A percentile compares a stretch with the other conserved stretches of the same genome.
Evolutionary conservation across 441 rosid genomes (phyloP).

Genomic region (Brassica hybrid): DNA sequence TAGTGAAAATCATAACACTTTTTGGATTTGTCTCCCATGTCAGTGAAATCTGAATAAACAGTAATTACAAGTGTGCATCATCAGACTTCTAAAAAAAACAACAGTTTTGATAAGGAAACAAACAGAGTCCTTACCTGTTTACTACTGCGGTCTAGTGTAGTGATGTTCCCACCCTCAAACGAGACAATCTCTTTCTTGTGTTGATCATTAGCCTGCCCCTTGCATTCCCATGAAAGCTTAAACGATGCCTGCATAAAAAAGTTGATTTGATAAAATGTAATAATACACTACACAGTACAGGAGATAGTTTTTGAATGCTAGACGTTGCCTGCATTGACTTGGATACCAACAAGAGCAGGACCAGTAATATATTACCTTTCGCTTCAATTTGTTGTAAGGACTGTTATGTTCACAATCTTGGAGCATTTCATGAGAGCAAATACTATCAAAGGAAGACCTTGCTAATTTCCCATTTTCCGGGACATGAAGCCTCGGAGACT

Average conservation of each 20-base stretch:
- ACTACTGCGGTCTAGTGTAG: constrained; percentile 90
- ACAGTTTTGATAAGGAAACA: background rate
- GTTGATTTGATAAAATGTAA: background rate
- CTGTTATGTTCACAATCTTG: background rate
- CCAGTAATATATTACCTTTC: background rate
- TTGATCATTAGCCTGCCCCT: constrained; percentile 82
- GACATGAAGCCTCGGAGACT: too few relatives aligned
- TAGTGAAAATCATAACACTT: constrained; percentile 84
- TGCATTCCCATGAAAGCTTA: constrained; percentile 95
- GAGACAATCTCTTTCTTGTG: constrained; percentile 94
- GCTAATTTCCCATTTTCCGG: too few relatives aligned
- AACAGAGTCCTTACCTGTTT: constrained; percentile 62
- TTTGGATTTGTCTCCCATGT: constrained; percentile 94
- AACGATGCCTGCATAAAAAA: constrained; percentile 76
- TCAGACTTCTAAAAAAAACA: too few relatives aligned
- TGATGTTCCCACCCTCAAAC: constrained; percentile 91
- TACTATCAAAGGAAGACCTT: too few relatives aligned
- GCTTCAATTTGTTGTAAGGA: background rate
- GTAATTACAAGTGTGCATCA: constrained; percentile 1
- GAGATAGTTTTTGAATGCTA: background rate
- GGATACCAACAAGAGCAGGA: constrained; percentile 4
- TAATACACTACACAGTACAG: background rate
- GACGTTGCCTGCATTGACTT: background rate
- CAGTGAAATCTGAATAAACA: constrained; percentile 74
- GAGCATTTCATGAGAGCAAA: background rate